phyloP scores from a whole-genome alignment of 495 filamentous ascomycete genomes.

The Penicillium lividum region DNA sequence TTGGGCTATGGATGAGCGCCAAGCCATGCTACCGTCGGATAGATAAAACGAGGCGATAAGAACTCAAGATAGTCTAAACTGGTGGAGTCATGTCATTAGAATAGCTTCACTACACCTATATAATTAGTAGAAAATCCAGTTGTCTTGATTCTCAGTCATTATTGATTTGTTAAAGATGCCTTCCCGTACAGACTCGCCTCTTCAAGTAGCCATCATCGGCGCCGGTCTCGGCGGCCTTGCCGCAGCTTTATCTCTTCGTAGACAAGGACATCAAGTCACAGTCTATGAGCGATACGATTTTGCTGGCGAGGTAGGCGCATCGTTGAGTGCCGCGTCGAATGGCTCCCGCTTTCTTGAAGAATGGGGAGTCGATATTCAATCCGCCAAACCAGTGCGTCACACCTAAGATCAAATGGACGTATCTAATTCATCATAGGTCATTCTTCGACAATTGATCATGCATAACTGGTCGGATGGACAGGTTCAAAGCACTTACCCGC shows the following conservation, averaged over 20 bases:
- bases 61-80: background rate
- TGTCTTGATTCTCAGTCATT: background rate
- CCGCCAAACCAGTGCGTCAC: slow-evolving; percentile 27
- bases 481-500: slow-evolving; percentile 28
- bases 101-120: slow-evolving; percentile 15
- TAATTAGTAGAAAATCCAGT: background rate
- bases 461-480: slow-evolving; percentile 28
- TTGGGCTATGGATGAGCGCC: slow-evolving; percentile 14
- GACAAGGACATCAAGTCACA: slow-evolving; percentile 51
- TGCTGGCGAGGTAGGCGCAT: slow-evolving; percentile 33
- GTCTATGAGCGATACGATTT: slow-evolving; percentile 39
- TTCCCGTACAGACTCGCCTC: slow-evolving; percentile 24
- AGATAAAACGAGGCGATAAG: slow-evolving; percentile 17
- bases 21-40: slow-evolving; percentile 28
- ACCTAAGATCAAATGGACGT: background rate
- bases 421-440: slow-evolving; percentile 18
- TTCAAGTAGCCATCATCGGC: slow-evolving; percentile 46
- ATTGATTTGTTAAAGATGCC: slow-evolving; percentile 14
- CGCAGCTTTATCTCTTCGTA: slow-evolving; percentile 53
- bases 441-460: slow-evolving; percentile 35
- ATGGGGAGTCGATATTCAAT: slow-evolving; percentile 33
- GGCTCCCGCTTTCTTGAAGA: slow-evolving; percentile 29
- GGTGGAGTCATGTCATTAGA: slow-evolving; percentile 2
- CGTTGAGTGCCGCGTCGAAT: slow-evolving; percentile 29
- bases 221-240: slow-evolving; percentile 57